A percentile compares a stretch with the other conserved stretches of the same genome.
Conservation (phyloP, 148 eudicot species). For the Vaccinium macrocarpon region DNA sequence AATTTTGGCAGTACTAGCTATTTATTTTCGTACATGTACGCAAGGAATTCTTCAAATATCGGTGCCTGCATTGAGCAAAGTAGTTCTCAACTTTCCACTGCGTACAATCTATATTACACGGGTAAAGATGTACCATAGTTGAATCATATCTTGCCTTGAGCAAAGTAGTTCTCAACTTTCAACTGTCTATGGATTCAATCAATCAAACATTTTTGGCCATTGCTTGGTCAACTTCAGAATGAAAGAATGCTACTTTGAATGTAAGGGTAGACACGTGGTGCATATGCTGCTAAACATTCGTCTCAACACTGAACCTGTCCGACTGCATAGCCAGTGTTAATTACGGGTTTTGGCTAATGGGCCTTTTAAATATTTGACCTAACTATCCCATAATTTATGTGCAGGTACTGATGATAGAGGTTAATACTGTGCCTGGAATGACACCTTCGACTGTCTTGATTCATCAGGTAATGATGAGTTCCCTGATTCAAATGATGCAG, state of each 20-base stretch:
- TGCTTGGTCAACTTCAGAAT: background rate
- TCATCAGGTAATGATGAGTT: slow-evolving; percentile 67
- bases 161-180: too few relatives aligned
- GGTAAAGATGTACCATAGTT: background rate
- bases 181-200: background rate
- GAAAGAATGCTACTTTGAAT: background rate
- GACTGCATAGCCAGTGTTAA: background rate
- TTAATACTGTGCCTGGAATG: slow-evolving; percentile 95
- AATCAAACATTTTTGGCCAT: background rate
- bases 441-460: slow-evolving; percentile 92
- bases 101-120: background rate
- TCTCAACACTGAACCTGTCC: background rate
- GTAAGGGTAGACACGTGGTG: background rate
- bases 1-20: background rate
- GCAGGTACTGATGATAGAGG: slow-evolving; percentile 87
- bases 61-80: background rate
- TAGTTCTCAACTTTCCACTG: slow-evolving; percentile 3
- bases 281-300: background rate
- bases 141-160: background rate
- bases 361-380: background rate
- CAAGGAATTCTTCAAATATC: background rate
- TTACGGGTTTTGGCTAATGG: background rate
- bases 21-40: background rate
- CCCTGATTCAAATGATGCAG: background rate
- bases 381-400: slow-evolving; percentile 8